Base-by-base conservation (phyloP, 331 rosid species). In the Malus hybrid region DNA sequence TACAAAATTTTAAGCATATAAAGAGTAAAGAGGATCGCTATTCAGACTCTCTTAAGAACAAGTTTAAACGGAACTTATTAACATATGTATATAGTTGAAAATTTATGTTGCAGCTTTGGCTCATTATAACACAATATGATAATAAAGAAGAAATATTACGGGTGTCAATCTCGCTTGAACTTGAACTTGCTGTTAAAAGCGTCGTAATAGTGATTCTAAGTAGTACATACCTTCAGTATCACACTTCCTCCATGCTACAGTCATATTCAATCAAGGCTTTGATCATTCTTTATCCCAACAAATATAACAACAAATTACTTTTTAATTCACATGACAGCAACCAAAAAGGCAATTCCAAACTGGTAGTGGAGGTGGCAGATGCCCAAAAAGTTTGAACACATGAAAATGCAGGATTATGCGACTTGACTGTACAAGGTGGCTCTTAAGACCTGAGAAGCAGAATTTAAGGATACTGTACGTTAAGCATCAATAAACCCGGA, bases 1-100 rank as follows among this genome's bases (percentile, higher is more conserved):
- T 7, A 39, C 59, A 72, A 60, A 28, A 57, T 57, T 56, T 73
- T 64, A 74, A 54, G 67, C 85, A 82, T 60, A 76, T 62, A 81
- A 69, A 34, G 83, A 83, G 86, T 80, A 28, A 28, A 28, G 29
- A 28, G 29, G 29, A 28, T 28, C 29, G 29, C 29, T 28, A 28
- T 28, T 28, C 29, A 28, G 29, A 28, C 29, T 28, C 29, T 3
- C 29, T 28, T 28, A 28, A 28, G 29, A 28, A 28, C 29, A 28
- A 28, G 29, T 28, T 28, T 28, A 28, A 28, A 28, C 29, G 29
- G 29, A 28, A 28, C 29, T 28, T 28, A 28, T 28, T 28, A 28
- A 28, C 29, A 28, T 28, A 28, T 28, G 29, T 28, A 28, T 28
- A 28, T 28, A 28, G 29, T 28, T 2, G 29, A 28, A 28, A 28